Percentiles rank a stretch among this genome's conserved stretches.
Conservation (phyloP, 169 alveolate genomes). For the Ichthyophthirius multifiliis region DNA sequence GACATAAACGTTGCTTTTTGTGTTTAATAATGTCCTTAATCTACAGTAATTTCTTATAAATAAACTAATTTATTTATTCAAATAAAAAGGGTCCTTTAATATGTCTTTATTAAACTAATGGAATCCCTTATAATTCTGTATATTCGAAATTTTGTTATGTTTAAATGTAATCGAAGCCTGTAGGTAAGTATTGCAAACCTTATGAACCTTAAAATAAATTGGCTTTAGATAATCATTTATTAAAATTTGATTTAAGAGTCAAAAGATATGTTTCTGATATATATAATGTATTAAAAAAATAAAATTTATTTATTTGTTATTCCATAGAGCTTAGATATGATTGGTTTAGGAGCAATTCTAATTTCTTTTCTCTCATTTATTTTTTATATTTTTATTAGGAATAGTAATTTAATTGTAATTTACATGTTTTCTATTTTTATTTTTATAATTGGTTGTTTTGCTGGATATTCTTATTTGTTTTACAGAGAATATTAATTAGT, state of each 20-base stretch:
- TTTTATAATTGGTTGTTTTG: too few relatives aligned
- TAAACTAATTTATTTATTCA: neutral
- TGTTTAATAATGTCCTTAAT: slow-evolving; percentile 30
- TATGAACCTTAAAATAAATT: slow-evolving; percentile 26
- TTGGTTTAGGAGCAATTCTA: too few relatives aligned
- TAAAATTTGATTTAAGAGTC: neutral
- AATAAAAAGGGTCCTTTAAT: neutral
- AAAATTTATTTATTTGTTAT: too few relatives aligned
- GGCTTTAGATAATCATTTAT: slow-evolving; percentile 4
- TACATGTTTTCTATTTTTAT: too few relatives aligned
- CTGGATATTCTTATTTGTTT: neutral
- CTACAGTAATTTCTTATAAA: neutral
- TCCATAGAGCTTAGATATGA: too few relatives aligned
- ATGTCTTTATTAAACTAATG: slow-evolving; percentile 24
- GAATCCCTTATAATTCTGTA: neutral
- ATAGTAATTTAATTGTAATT: too few relatives aligned
- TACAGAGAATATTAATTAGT: neutral
- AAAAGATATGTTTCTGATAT: slow-evolving; percentile 31
- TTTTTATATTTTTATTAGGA: too few relatives aligned
- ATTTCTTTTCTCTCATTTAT: too few relatives aligned
- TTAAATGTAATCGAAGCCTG: slow-evolving; percentile 17
- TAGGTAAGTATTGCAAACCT: slow-evolving; percentile 28
- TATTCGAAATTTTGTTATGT: slow-evolving; percentile 21
- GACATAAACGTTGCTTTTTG: slow-evolving; percentile 40
- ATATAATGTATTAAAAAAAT: neutral